phyloP scores from a whole-genome alignment of 1,284 basidiomycete genomes.

The Sporisorium sorghi region DNA sequence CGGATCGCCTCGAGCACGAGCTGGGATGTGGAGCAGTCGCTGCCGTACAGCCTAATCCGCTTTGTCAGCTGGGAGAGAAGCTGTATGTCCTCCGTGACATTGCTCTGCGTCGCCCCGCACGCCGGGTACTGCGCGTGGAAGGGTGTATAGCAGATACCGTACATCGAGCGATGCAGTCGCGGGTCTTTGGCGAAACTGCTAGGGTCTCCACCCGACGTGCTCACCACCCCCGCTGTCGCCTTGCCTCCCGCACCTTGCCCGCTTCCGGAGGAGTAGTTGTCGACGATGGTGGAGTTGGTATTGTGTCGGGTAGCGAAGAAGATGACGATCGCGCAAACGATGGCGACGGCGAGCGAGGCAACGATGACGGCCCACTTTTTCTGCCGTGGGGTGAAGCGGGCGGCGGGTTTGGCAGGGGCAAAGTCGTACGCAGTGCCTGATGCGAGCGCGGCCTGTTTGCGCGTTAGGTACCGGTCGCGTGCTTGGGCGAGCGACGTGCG shows the following conservation, averaged over 20 bases:
- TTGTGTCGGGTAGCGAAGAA: conserved; percentile 44
- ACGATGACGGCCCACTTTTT: conserved; percentile 32
- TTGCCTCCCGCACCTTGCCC: conserved; percentile 10
- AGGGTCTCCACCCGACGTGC: conserved; percentile 74
- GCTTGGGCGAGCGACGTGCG: conserved; percentile 31
- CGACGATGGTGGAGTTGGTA: conserved; percentile 32
- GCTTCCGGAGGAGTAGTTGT: background rate
- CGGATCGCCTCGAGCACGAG: conserved; percentile 81
- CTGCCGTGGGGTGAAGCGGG: conserved; percentile 26
- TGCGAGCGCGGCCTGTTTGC: conserved; percentile 41
- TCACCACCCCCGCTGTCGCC: conserved; percentile 30
- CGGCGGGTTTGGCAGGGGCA: conserved; percentile 12
- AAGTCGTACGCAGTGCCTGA: conserved; percentile 27
- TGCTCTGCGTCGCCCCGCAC: conserved; percentile 71
- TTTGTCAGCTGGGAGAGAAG: conserved; percentile 70
- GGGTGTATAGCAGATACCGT: conserved; percentile 61
- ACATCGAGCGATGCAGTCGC: conserved; percentile 76
- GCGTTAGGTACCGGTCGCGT: conserved; percentile 52
- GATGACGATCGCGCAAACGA: conserved; percentile 43
- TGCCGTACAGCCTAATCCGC: conserved; percentile 64
- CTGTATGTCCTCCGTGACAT: conserved; percentile 72
- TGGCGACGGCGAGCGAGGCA: conserved; percentile 23
- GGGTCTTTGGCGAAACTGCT: conserved; percentile 77
- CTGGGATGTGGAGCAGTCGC: conserved; percentile 74
- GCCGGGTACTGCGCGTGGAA: conserved; percentile 65